Conservation (phyloP, 192 early-diverging fungal species). For the Backusella luteola region DNA sequence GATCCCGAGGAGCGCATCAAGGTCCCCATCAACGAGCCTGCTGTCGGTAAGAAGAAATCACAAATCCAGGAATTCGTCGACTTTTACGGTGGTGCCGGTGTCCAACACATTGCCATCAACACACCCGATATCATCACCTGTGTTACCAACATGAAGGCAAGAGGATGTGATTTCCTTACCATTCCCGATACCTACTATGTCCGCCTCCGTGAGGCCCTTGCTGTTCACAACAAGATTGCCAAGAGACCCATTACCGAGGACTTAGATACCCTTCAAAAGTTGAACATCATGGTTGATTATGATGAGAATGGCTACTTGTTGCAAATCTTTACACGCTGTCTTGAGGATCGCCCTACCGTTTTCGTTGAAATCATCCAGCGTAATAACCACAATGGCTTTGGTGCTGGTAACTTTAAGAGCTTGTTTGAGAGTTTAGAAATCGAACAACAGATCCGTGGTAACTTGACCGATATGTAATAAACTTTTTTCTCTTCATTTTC, state of each 20-base stretch:
- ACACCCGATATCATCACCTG: conserved; percentile 84
- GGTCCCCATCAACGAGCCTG: conserved; percentile 98
- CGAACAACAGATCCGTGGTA: conserved; percentile 92
- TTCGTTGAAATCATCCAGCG: conserved; percentile 98
- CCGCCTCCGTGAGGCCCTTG: conserved; percentile 70
- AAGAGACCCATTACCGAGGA: conserved; percentile 78
- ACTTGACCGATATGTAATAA: conserved; percentile 48
- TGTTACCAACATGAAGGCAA: conserved; percentile 76
- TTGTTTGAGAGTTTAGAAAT: conserved; percentile 95
- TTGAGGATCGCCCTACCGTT: conserved; percentile 94
- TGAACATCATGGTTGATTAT: conserved; percentile 95
- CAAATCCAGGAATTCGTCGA: conserved; percentile 95
- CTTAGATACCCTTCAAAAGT: conserved; percentile 75
- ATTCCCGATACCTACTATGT: conserved; percentile 90
- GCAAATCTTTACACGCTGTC: conserved; percentile 91
- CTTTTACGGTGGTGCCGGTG: conserved; percentile 79
- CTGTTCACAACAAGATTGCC: conserved; percentile 49
- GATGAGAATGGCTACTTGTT: conserved; percentile 96
- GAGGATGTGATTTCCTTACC: conserved; percentile 89
- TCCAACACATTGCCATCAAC: conserved; percentile 94
- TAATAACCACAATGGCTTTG: conserved; percentile 89
- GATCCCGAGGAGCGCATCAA: conserved; percentile 89
- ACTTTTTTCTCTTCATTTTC: neutral
- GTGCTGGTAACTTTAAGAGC: conserved; percentile 97
- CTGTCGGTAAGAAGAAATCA: conserved; percentile 87